phyloP scores from a whole-genome alignment of 495 filamentous ascomycete species.

The Niebla homalea region DNA sequence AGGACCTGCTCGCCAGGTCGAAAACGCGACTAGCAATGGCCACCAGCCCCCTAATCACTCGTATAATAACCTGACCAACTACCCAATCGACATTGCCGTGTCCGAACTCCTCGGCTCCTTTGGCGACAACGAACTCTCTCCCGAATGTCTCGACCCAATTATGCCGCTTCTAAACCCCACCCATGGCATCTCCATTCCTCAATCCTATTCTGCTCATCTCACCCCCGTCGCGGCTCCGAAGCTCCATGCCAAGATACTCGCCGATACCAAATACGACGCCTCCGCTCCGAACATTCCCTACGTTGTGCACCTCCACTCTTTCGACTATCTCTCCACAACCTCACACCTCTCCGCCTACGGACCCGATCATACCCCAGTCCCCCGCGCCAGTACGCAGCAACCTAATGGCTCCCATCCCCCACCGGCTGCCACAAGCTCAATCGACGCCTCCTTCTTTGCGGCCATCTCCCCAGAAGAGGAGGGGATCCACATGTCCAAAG shows the following conservation, averaged over 20 bases:
- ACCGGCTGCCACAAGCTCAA: too few species aligned
- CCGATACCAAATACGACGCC: slow-evolving; percentile 45
- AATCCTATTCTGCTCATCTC: slow-evolving; percentile 80
- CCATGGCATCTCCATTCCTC: slow-evolving; percentile 84
- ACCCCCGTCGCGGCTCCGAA: slow-evolving; percentile 84
- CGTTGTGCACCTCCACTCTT: slow-evolving; percentile 81
- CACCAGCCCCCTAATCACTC: background rate
- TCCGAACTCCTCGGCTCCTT: slow-evolving; percentile 91
- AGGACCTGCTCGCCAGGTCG: slow-evolving; percentile 33
- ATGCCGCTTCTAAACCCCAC: slow-evolving; percentile 66
- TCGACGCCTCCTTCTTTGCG: too few species aligned
- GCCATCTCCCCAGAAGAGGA: slow-evolving; percentile 7
- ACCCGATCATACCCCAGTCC: slow-evolving; percentile 8
- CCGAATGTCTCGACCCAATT: slow-evolving; percentile 82
- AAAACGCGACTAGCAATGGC: background rate
- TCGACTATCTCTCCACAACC: slow-evolving; percentile 60
- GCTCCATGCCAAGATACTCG: slow-evolving; percentile 63
- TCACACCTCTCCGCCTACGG: slow-evolving; percentile 14
- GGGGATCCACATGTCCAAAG: slow-evolving; percentile 8
- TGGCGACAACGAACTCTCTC: slow-evolving; percentile 79
- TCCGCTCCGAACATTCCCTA: slow-evolving; percentile 73
- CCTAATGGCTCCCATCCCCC: too few species aligned
- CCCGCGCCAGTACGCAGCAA: too few species aligned
- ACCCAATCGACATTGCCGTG: slow-evolving; percentile 77
- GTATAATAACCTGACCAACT: background rate